Evolutionary conservation across 1,284 basidiomycete species (phyloP).

Genomic region (Thecaphora frezii): DNA sequence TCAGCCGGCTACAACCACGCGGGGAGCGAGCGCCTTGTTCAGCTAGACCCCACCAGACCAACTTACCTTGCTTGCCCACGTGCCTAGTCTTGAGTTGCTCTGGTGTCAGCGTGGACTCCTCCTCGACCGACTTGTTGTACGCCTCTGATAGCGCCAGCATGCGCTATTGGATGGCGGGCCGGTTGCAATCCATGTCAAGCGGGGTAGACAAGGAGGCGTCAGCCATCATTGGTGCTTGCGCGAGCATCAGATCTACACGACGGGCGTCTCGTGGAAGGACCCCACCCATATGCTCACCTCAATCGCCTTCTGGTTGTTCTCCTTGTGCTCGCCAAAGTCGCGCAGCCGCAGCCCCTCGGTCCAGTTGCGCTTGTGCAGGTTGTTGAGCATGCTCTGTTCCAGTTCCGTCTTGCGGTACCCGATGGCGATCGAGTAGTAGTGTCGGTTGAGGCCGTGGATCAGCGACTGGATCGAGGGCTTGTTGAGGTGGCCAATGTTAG

Average conservation of each 20-base stretch:
- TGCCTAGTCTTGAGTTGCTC: conserved; percentile 58
- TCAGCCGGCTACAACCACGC: too few relatives aligned
- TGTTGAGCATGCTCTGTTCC: conserved; percentile 59
- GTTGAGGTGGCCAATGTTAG: conserved; percentile 97
- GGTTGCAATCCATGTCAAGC: too few relatives aligned
- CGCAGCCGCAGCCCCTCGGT: conserved; percentile 54
- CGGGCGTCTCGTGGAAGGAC: too few relatives aligned
- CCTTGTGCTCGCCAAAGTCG: conserved; percentile 56
- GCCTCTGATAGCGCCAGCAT: conserved; percentile 55
- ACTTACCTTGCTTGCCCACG: conserved; percentile 51
- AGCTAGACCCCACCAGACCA: too few relatives aligned
- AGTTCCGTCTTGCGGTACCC: conserved; percentile 58
- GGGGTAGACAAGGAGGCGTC: too few relatives aligned
- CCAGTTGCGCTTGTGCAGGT: conserved; percentile 58
- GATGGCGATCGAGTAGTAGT: conserved; percentile 59
- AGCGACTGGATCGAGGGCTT: conserved; percentile 90
- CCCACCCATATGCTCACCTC: conserved; percentile 26
- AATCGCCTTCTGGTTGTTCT: conserved; percentile 54
- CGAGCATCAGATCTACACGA: neutral
- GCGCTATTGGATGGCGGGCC: conserved; percentile 19
- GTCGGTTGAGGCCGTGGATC: conserved; percentile 58
- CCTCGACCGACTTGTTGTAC: conserved; percentile 58
- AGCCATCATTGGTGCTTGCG: too few relatives aligned
- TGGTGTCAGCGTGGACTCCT: conserved; percentile 49
- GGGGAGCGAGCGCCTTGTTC: too few relatives aligned